A percentile compares a stretch with the other conserved stretches of the same genome.
phyloP scores from a whole-genome alignment of 2,329 filamentous ascomycete species.

The Ophiostoma novo-ulmi region DNA sequence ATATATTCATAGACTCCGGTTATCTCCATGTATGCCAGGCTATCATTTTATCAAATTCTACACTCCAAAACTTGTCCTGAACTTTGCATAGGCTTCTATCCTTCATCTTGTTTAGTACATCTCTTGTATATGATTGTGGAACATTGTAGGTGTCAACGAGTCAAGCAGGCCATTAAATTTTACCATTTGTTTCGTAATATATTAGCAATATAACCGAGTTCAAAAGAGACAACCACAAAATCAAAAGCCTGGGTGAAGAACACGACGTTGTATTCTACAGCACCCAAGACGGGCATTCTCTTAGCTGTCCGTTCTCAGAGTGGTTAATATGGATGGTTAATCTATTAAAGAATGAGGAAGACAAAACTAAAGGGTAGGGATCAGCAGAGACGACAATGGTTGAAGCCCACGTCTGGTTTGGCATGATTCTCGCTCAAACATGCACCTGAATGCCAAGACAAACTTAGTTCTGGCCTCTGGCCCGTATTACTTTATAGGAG shows the following conservation, averaged over 20 bases:
- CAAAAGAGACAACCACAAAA: background rate
- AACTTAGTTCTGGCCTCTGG: background rate
- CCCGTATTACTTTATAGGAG: background rate
- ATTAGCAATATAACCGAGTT: background rate
- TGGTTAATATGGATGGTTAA: slow-evolving; percentile 5
- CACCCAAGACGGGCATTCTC: background rate
- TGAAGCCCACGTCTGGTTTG: background rate
- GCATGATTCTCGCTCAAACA: background rate
- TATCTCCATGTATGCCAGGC: background rate
- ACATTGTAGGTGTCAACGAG: background rate
- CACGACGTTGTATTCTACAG: background rate
- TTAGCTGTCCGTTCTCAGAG: background rate
- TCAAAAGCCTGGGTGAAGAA: background rate
- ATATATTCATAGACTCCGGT: background rate
- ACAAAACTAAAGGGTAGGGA: background rate
- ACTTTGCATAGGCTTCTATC: background rate
- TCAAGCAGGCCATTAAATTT: background rate
- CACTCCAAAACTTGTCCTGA: too few species aligned
- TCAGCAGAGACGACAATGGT: background rate
- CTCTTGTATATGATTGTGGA: background rate
- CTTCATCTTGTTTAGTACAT: background rate
- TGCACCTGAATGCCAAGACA: background rate
- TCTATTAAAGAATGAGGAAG: background rate
- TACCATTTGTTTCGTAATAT: background rate
- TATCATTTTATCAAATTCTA: too few species aligned